phyloP scores from a whole-genome alignment of 306 rosid genomes.

The Crotalaria pallida region DNA sequence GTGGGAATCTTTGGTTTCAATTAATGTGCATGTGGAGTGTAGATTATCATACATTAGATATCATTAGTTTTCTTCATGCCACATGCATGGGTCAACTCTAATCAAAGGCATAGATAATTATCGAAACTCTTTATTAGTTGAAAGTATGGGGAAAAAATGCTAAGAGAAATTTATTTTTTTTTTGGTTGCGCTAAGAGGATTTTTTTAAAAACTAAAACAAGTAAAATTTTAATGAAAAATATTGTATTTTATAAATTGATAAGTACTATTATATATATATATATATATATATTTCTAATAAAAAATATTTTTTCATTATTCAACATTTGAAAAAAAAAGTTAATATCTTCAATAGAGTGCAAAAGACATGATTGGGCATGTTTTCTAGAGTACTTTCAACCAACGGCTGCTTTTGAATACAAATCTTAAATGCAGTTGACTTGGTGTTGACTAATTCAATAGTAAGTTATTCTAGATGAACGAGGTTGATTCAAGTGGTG shows the following conservation, averaged over 20 bases:
- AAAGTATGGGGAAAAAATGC: too few species aligned
- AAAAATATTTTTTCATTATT: too few species aligned
- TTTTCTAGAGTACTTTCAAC: slow-evolving; percentile 2
- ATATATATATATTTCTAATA: too few species aligned
- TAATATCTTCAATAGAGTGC: neutral
- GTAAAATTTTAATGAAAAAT: too few species aligned
- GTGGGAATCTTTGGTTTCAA: neutral
- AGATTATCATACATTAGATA: neutral
- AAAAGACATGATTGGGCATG: slow-evolving; percentile 6
- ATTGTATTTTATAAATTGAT: too few species aligned
- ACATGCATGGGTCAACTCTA: slow-evolving; percentile 42
- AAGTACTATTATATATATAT: too few species aligned
- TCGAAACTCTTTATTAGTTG: neutral
- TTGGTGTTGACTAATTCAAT: slow-evolving; percentile 18
- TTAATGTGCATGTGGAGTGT: slow-evolving; percentile 20
- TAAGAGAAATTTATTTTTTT: too few species aligned
- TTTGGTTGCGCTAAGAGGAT: too few species aligned
- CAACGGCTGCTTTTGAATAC: slow-evolving; percentile 6
- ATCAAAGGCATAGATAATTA: neutral
- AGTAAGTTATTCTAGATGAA: neutral
- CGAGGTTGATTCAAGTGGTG: too few species aligned
- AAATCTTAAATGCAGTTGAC: neutral
- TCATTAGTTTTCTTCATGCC: slow-evolving; percentile 1
- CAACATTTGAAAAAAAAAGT: slow-evolving; percentile 1
- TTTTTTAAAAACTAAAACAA: too few species aligned